Conservation (phyloP, 164 flowering plant species). For the Akebia trifoliata region DNA sequence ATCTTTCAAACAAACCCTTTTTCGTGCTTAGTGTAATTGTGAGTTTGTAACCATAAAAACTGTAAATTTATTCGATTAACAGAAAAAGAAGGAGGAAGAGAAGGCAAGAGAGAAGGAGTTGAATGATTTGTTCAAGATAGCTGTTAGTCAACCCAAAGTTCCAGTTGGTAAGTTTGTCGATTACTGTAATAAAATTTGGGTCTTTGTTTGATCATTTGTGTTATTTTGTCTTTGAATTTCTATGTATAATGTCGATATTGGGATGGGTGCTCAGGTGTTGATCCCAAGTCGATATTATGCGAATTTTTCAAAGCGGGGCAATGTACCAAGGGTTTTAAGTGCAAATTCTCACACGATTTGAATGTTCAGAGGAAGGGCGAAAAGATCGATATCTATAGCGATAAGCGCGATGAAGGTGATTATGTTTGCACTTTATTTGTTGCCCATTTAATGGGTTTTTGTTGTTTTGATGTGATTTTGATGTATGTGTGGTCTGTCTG, state of each 20-base stretch:
- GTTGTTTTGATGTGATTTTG: background rate
- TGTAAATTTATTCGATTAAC: constrained; percentile 17
- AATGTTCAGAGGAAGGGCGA: constrained; percentile 94
- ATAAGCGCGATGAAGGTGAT: constrained; percentile 81
- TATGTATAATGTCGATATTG: background rate
- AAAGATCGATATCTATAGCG: constrained; percentile 90
- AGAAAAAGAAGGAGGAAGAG: constrained; percentile 99
- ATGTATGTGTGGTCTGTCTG: constrained; percentile 7
- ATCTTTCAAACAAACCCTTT: background rate
- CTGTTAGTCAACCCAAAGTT: constrained; percentile 94
- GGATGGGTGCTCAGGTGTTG: constrained; percentile 64
- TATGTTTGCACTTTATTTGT: background rate
- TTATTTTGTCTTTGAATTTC: background rate
- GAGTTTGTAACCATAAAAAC: background rate
- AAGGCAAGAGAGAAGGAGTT: constrained; percentile 90
- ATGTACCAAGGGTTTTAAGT: constrained; percentile 91
- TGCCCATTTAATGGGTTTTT: background rate
- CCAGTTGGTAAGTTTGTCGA: constrained; percentile 56
- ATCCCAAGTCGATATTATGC: constrained; percentile 94
- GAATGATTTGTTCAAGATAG: constrained; percentile 84
- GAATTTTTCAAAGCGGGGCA: constrained; percentile 93
- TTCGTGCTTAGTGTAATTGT: too few relatives aligned
- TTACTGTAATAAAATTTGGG: background rate
- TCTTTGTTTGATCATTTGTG: background rate
- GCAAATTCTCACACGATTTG: constrained; percentile 97